Base-by-base conservation (phyloP, 1,139 yeast genomes). In the Saccharomyces pastorianus region DNA sequence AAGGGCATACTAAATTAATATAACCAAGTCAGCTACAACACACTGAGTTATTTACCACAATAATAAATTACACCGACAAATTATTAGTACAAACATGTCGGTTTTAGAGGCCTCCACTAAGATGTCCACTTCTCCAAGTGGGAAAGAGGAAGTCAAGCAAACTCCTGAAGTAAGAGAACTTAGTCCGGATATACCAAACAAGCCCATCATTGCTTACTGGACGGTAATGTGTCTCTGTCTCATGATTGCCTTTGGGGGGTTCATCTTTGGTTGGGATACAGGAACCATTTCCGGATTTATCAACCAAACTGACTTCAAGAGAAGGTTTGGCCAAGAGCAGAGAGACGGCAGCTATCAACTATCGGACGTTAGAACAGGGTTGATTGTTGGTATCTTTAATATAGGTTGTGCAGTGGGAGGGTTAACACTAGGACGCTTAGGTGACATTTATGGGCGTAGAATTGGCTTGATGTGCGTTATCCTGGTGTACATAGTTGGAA, bases 231-330 rank as follows among this genome's bases (percentile, higher is more conserved):
- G 50, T 27, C 53, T 55, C 27, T 73, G 76, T 70, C 71, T 61
- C 69, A 73, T 64, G 74, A 81, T 74, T 53, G 84, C 85, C 58
- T 80, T 81, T 59, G 86, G 84, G 70, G 87, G 87, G 66, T 75
- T 81, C 63, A 80, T 83, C 58, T 84, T 76, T 64, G 88, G 88
- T 60, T 83, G 82, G 78, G 88, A 83, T 71, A 83, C 88, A 25
- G 88, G 88, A 71, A 82, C 88, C 63, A 83, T 84, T 66, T 79
- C 85, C 4, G 23, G 23, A 20, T 20, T 20, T 3, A 20, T 20
- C 23, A 20, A 20, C 23, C 23, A 20, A 20, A 20, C 23, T 2
- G 23, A 20, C 23, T 20, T 20, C 23, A 20, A 20, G 23, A 20
- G 23, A 20, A 20, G 23, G 23, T 20, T 20, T 20, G 23, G 23